These are phyloP conservation scores for Penicillium cataractarum DNA, from an alignment of 495 filamentous ascomycete species.

Conservation along the genomic window DNA sequence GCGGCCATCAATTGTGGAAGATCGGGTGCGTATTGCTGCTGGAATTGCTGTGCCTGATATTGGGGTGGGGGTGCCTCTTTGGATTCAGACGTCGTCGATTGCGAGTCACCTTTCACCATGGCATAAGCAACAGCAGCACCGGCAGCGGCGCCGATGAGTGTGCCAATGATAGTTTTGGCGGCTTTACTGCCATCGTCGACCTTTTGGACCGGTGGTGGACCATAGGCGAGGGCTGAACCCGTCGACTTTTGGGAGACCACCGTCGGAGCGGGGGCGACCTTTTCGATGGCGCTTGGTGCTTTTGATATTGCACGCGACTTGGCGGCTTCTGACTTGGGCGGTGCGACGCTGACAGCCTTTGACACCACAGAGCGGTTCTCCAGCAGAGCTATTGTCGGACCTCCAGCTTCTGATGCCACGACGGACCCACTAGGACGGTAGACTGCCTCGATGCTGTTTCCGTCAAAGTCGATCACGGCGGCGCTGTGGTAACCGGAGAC, in stretches of 20 bases:
- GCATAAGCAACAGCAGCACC: conserved; percentile 77
- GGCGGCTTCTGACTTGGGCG: conserved; percentile 32
- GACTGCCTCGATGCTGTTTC: conserved; percentile 64
- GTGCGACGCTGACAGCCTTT: conserved; percentile 37
- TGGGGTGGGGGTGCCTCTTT: conserved; percentile 24
- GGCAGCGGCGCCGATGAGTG: conserved; percentile 74
- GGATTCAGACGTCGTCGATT: conserved; percentile 23
- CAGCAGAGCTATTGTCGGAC: conserved; percentile 38
- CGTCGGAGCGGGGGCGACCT: conserved; percentile 25
- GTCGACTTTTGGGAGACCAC: conserved; percentile 33
- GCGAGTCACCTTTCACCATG: conserved; percentile 59
- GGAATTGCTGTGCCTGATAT: conserved; percentile 1
- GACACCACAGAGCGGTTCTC: conserved; percentile 48
- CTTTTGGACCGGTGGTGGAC: conserved; percentile 34
- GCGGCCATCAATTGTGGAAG: conserved; percentile 34
- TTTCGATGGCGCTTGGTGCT: conserved; percentile 35
- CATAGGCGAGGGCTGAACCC: conserved; percentile 36
- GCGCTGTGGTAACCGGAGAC: conserved; percentile 61
- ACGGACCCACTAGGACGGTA: conserved; percentile 42
- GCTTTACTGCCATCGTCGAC: conserved; percentile 44
- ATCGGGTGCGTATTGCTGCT: conserved; percentile 31
- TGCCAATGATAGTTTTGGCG: conserved; percentile 67
- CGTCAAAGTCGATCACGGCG: conserved; percentile 62
- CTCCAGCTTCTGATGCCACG: conserved; percentile 32
- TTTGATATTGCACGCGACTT: conserved; percentile 37